Conservation (phyloP, 345 rosid genomes). For the Eutrema heterophyllum region DNA sequence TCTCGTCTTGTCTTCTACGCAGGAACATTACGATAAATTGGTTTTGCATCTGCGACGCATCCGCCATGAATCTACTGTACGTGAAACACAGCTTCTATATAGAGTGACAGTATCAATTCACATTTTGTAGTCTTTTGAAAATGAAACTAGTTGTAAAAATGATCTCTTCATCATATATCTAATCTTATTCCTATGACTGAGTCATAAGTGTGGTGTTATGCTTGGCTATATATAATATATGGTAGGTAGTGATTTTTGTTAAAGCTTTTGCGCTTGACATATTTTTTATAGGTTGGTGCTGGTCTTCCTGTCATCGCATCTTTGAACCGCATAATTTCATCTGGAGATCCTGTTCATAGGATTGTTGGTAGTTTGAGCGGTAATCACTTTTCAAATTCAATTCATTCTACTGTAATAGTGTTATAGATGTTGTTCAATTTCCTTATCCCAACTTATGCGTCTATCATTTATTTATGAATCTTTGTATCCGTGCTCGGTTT, state of each 20-base stretch:
- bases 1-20: constrained; percentile 23
- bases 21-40: constrained; percentile 77
- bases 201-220: neutral
- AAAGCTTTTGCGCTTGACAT: neutral
- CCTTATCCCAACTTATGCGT: neutral
- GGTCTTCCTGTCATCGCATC: constrained; percentile 93
- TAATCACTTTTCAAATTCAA: constrained; percentile 26
- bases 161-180: neutral
- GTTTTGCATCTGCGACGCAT: constrained; percentile 51
- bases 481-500: neutral
- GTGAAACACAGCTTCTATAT: constrained; percentile 30
- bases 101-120: neutral
- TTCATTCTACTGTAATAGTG: neutral
- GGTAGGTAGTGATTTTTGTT: neutral
- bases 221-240: neutral
- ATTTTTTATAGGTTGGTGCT: constrained; percentile 65
- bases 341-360: constrained; percentile 72
- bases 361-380: constrained; percentile 88
- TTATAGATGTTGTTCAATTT: neutral
- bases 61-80: constrained; percentile 90
- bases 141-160: neutral
- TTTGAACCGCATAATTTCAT: constrained; percentile 65
- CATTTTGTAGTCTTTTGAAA: neutral
- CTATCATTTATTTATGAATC: neutral
- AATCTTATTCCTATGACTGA: neutral